Percentiles rank a stretch among this genome's conserved stretches.
phyloP scores from a whole-genome alignment of 495 filamentous ascomycete genomes.

The Podospora pseudocomata region DNA sequence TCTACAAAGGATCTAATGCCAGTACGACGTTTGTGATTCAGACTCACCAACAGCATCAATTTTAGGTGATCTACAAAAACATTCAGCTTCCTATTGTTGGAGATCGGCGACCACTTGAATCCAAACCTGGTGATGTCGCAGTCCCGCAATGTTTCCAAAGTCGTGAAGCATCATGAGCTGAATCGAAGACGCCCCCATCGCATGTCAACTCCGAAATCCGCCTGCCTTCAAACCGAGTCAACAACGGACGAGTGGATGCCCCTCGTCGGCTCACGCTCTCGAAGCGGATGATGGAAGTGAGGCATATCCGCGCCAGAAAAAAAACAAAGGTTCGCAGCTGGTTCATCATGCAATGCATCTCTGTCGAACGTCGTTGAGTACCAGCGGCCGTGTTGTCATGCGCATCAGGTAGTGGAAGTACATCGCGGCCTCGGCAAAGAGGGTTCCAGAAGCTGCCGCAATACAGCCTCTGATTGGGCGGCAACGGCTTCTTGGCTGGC shows the following conservation, averaged over 20 bases:
- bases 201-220: not conserved
- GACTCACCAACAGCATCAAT: not conserved
- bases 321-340: not conserved
- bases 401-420: constrained; percentile 18
- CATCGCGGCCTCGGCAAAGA: constrained; percentile 27
- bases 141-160: not conserved
- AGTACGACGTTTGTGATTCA: not conserved
- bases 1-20: not conserved
- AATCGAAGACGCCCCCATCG: not conserved
- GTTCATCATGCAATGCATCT: not conserved
- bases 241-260: not conserved
- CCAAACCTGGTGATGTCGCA: not conserved
- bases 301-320: constrained; percentile 26
- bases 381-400: constrained; percentile 18
- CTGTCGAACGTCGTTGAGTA: constrained; percentile 14
- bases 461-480: constrained; percentile 26
- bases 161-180: not conserved
- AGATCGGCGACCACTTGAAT: not conserved
- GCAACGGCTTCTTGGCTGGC: constrained; percentile 21
- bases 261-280: not conserved
- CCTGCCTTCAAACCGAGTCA: not conserved
- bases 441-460: constrained; percentile 29
- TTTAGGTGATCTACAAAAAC: not conserved
- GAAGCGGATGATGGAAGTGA: not conserved
- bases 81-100: not conserved